Conservation (phyloP, 768 basidiomycete species). For the Termitomyces sp. region DNA sequence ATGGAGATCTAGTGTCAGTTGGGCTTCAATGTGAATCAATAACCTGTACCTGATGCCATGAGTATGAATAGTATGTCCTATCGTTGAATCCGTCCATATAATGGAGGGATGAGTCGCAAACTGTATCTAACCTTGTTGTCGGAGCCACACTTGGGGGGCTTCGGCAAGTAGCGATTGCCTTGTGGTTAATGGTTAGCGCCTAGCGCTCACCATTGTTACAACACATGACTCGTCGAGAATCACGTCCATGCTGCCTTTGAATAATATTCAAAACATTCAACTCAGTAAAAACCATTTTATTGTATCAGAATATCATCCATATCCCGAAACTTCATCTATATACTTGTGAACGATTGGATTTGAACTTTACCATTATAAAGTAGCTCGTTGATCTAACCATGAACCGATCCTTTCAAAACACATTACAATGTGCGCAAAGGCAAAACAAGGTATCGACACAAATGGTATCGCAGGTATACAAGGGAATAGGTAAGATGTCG, state of each 20-base stretch:
- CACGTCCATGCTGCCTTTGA: background rate
- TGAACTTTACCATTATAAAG: too few relatives aligned
- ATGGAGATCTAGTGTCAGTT: constrained; percentile 15
- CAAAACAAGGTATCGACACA: constrained; percentile 4
- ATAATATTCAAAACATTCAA: background rate
- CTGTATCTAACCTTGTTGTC: background rate
- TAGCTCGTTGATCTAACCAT: too few relatives aligned
- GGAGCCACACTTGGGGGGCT: constrained; percentile 1
- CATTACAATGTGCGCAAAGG: background rate
- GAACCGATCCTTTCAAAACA: background rate
- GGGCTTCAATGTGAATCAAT: constrained; percentile 15
- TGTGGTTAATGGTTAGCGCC: background rate
- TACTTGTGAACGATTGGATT: too few relatives aligned
- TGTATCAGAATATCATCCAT: too few relatives aligned
- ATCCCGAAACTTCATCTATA: too few relatives aligned
- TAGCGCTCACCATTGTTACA: background rate
- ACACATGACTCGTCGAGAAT: background rate
- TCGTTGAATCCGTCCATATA: constrained; percentile 40
- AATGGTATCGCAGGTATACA: constrained; percentile 21
- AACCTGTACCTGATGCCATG: constrained; percentile 77
- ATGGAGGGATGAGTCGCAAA: constrained; percentile 7
- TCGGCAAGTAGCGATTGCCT: constrained; percentile 1
- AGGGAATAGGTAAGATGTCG: constrained; percentile 16
- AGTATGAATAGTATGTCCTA: constrained; percentile 51
- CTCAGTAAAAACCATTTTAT: too few relatives aligned